Evolutionary conservation across 257 asterid genomes (phyloP), one percentile per base, ranked within the genome.

Genomic region (Primulina eburnea): DNA sequence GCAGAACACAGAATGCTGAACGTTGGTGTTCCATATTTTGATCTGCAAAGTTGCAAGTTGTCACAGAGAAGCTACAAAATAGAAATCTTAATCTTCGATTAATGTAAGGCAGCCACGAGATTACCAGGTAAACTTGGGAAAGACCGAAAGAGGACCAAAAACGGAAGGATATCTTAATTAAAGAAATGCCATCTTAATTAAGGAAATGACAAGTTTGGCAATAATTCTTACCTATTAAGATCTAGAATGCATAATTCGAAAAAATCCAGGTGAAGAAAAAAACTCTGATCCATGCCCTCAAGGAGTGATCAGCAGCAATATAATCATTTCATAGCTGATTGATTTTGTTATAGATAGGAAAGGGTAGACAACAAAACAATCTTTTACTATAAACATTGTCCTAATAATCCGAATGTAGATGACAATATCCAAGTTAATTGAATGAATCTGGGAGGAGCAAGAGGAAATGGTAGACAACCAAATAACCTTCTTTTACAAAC

Each of bases 1-100:
- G 97, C 98, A 3, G 98, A 93, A 69, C 90, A 90, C 73, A 88
- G 74, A 67, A 93, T 93, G 95, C 97, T 90, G 75, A 88, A 76
- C 7, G 96, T 86, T 32, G 98, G 98, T 0, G 98, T 93, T 70
- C 96, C 96, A 60, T 90, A 81, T 76, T 87, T 90, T 52, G 98
- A 93, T 78, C 98, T 92, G 71, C 77, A 78, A 71, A 5, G 50
- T 75, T 30, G 35, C 57, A 61, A 65, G 26, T 50, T 50, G 20
- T 43, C 18, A 50, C 57, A 50, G 20, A 16, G 8, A 20, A 50
- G 57, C 57, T 5, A 50, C 3, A 17, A 14, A 50, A 17, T 14
- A 50, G 21, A 14, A 2, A 50, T 16, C 18, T 12, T 12, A 50
- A 16, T 14, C 57, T 2, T 50, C 0, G 57, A 50, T 17, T 50